Evolutionary conservation across 768 basidiomycete genomes (phyloP).

Genomic region (Mycena latifolia): DNA sequence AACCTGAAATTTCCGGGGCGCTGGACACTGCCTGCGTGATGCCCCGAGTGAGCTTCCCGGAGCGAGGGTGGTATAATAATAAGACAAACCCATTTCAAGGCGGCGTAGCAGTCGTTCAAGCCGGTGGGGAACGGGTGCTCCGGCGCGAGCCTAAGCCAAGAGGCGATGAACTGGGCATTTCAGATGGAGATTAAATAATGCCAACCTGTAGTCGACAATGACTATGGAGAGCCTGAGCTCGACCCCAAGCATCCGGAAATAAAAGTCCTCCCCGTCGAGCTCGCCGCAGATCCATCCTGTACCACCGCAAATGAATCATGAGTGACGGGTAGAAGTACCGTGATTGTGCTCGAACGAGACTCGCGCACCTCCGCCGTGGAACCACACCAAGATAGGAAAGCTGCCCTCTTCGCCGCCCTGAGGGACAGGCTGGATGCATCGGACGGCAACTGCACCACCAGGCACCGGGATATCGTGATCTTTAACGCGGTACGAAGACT

Average conservation of each 20-base stretch:
- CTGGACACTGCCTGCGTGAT: constrained; percentile 8
- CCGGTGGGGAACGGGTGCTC: constrained; percentile 40
- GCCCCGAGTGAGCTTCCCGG: background rate
- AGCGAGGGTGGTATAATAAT: constrained; percentile 17
- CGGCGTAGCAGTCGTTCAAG: constrained; percentile 38
- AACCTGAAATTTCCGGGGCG: constrained; percentile 24
- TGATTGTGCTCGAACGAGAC: too few species aligned
- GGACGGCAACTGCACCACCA: too few species aligned
- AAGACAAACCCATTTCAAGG: constrained; percentile 42
- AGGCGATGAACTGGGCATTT: background rate
- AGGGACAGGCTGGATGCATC: too few species aligned
- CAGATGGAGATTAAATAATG: too few species aligned
- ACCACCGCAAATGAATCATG: too few species aligned
- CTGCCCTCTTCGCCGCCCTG: background rate
- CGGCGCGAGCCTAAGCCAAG: constrained; percentile 38
- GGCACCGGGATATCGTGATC: too few species aligned
- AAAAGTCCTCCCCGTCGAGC: constrained; percentile 3
- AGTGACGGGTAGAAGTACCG: too few species aligned
- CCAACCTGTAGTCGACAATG: constrained; percentile 9
- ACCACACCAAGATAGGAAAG: constrained; percentile 4
- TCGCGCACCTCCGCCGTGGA: constrained; percentile 13
- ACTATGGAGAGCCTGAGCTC: background rate
- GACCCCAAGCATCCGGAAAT: background rate
- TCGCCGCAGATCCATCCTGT: background rate
- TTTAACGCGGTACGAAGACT: too few species aligned